phyloP scores from a whole-genome alignment of 2,329 filamentous ascomycete genomes.

The Phialophora chinensis region DNA sequence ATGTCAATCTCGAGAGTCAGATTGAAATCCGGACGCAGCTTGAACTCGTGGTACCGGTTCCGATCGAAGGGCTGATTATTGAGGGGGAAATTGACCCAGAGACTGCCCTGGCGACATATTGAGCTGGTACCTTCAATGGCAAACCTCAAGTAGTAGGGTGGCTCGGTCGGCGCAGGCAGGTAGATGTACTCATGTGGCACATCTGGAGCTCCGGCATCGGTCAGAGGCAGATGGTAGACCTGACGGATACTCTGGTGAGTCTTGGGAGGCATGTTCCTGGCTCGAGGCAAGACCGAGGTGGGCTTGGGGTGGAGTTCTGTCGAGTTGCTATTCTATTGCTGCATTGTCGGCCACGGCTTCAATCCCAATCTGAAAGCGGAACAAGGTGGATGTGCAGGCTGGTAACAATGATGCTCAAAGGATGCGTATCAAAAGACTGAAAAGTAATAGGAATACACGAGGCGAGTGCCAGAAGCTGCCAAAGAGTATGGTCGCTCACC shows the following conservation, averaged over 20 bases:
- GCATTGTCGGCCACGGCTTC: conserved; percentile 11
- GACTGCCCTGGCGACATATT: conserved; percentile 89
- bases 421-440: conserved; percentile 12
- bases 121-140: conserved; percentile 60
- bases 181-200: conserved; percentile 91
- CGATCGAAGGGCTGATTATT: conserved; percentile 77
- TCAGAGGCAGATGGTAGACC: conserved; percentile 87
- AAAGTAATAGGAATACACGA: conserved; percentile 11
- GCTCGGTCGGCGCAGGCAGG: conserved; percentile 77
- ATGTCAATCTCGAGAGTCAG: conserved; percentile 88
- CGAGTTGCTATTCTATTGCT: conserved; percentile 25
- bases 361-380: conserved; percentile 12
- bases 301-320: conserved; percentile 1
- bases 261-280: conserved; percentile 36
- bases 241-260: conserved; percentile 46
- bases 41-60: conserved; percentile 76
- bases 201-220: conserved; percentile 89
- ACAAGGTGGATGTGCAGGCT: conserved; percentile 6
- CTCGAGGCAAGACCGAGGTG: conserved; percentile 5
- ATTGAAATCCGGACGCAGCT: conserved; percentile 91
- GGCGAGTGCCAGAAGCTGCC: conserved; percentile 4
- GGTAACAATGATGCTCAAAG: conserved; percentile 9
- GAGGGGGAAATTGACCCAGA: conserved; percentile 95
- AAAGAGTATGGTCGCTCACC: conserved; percentile 13
- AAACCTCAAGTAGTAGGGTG: conserved; percentile 60